Base-by-base conservation (phyloP, 2,329 filamentous ascomycete genomes). In the Westerdykella ornata region DNA sequence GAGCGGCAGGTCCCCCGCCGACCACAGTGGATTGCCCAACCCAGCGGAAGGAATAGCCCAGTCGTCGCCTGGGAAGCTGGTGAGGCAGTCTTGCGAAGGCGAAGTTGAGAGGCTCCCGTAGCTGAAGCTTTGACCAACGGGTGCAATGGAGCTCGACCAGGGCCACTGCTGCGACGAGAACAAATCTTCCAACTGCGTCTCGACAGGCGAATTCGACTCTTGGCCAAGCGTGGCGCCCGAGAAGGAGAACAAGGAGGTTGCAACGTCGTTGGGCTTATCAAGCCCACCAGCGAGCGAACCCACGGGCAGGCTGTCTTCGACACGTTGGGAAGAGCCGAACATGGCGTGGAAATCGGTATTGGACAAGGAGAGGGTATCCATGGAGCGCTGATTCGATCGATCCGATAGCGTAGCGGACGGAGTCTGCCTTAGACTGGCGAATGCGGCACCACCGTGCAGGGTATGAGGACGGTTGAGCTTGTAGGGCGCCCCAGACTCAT, bases 401-500 rank as follows among this genome's bases (percentile, higher is more conserved):
- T 63, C 59, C 20, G 48, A 37, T 36, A 59, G 44, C n/a, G 8
- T 14, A 19, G 44, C 44, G 29, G 29, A 43, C 32, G n/a, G 8
- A 3, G 30, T 15, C 7, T 33, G 7, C 16, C 30, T 17, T 5
- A 17, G n/a, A 17, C 57, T 42, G 37, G 57, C 49, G 15, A 65
- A 65, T 8, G 57, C 55, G 4, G 55, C 43, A 22, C 53, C 52
- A 22, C 61, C 61, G 41, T 66, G 65, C 8, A 63, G 51, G 30
- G 63, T 62, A 38, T 66, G 63, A n/a, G 62, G 62, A 14, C 62
- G 61, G 16, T 77, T 76, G 49, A 82, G 75, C 55, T 77, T 78
- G 65, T 83, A 83, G 1, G 80, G 80, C 50, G 75, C 66, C 43
- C 78, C 78, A 42, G 73, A 78, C 45, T 80, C 76, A 55, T 81